Base-by-base conservation (phyloP, 352 stramenopile species). In the Pythium grandisporangium region DNA sequence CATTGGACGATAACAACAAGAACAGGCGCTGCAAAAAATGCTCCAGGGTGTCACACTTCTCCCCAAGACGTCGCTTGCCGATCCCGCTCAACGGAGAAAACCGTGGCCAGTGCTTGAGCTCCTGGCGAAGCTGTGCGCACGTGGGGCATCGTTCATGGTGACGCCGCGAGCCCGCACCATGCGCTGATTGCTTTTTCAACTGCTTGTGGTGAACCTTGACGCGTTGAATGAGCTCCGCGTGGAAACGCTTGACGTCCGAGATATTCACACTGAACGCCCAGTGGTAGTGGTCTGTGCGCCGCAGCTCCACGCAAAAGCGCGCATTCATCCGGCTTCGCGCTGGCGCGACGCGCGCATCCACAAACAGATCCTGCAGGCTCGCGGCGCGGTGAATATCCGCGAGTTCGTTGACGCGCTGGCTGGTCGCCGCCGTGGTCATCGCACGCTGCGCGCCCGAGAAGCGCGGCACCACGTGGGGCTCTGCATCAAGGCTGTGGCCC, bases 291-390 rank as follows among this genome's bases (percentile, higher is more conserved):
- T 22, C 24, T 21, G 24, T 10, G 10, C 55, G 57, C 24, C 48
- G 42, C 51, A 84, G 61, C 35, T 69, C 61, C 20, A 84, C 67
- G 45, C 71, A 84, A 53, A 84, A 84, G 29, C 60, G 62, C 23
- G 64, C 53, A 8, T 45, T 55, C 4, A 80, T 45, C 17, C 54
- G 59, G 51, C 55, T 63, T 11, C 55, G 59, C 0, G 66, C 73
- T 50, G 81, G 71, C 12, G 68, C 70, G 26, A 84, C 53, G 0
- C 53, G 42, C 21, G 75, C 66, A 10, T 80, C 51, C 11, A 84
- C 48, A 21, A 33, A 40, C 23, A 84, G 37, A 50, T 84, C 66
- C 3, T 59, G 50, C 14, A 84, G 54, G 29, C 66, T 75, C 33
- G 69, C 58, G 35, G 63, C 72, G 34, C 75, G 69, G 6, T 66